Percentiles rank a stretch among this genome's conserved stretches.
These are phyloP conservation scores for Irpex lacteus DNA, from an alignment of 1,284 basidiomycete genomes.

Conservation along the genomic window DNA sequence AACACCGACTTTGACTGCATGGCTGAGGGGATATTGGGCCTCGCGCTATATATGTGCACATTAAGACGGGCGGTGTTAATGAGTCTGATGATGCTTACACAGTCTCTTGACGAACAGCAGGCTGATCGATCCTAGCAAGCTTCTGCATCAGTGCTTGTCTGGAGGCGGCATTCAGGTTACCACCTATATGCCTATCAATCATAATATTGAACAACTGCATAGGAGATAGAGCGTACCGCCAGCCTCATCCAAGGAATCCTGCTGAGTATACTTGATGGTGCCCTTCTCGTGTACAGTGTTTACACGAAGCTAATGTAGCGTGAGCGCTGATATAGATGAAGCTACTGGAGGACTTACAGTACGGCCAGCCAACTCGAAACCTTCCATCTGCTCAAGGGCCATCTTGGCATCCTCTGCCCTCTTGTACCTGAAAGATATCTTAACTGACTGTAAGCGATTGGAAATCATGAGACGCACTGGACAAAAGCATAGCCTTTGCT, in stretches of 20 bases:
- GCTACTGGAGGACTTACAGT: conserved; percentile 54
- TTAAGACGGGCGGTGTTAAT: background rate
- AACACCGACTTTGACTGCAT: conserved; percentile 85
- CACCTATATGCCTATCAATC: conserved; percentile 44
- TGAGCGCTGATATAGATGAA: no score
- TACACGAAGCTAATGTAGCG: conserved; percentile 66
- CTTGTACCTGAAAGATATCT: conserved; percentile 62
- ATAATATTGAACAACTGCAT: conserved; percentile 15
- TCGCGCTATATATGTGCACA: conserved; percentile 38
- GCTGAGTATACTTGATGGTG: conserved; percentile 65
- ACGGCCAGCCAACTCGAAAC: conserved; percentile 94
- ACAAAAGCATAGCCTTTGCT: conserved; percentile 99
- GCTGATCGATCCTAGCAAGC: conserved; percentile 87
- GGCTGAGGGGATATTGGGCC: conserved; percentile 69
- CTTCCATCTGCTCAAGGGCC: conserved; percentile 98
- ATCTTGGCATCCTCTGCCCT: conserved; percentile 89
- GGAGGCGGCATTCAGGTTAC: conserved; percentile 93
- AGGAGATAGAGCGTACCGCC: conserved; percentile 67
- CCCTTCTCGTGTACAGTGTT: conserved; percentile 92
- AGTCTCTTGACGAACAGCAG: conserved; percentile 53
- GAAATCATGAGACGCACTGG: conserved; percentile 57
- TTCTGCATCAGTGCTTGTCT: conserved; percentile 99
- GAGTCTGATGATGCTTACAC: conserved; percentile 41
- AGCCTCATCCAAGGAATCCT: conserved; percentile 80
- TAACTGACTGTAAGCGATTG: conserved; percentile 2